phyloP scores from a whole-genome alignment of 176 grass and related monocot species.

The Triticum timopheevii region DNA sequence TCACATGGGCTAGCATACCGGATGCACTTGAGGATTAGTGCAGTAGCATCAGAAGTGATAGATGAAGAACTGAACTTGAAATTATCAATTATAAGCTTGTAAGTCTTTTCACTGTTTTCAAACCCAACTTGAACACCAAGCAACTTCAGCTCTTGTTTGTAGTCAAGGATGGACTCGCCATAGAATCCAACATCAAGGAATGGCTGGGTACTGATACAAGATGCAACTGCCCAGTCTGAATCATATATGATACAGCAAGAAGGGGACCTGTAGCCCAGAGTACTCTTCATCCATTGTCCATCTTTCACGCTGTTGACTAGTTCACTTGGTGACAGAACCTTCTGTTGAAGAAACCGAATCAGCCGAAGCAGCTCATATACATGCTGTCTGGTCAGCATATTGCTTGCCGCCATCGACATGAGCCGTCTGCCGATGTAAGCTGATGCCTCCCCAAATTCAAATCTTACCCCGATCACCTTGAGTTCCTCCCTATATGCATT shows the following conservation, averaged over 20 bases:
- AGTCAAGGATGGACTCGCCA: conserved; percentile 33
- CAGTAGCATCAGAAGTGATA: conserved; percentile 41
- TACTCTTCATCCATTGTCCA: conserved; percentile 56
- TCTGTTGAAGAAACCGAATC: conserved; percentile 57
- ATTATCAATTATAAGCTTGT: conserved; percentile 47
- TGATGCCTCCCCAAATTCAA: conserved; percentile 52
- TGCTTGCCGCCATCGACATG: conserved; percentile 32
- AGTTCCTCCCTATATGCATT: conserved; percentile 48
- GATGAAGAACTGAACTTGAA: conserved; percentile 47
- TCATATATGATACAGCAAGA: conserved; percentile 40
- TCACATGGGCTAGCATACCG: background rate
- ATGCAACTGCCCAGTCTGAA: conserved; percentile 43
- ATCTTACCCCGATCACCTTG: conserved; percentile 50
- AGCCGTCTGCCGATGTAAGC: conserved; percentile 40
- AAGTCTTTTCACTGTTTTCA: conserved; percentile 33
- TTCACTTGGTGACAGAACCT: conserved; percentile 28
- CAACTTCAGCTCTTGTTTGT: conserved; percentile 60
- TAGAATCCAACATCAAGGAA: conserved; percentile 60
- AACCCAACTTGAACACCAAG: conserved; percentile 54
- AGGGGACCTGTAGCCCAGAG: conserved; percentile 34
- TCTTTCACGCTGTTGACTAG: conserved; percentile 48
- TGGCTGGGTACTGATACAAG: conserved; percentile 45
- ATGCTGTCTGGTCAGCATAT: conserved; percentile 38
- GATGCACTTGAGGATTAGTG: conserved; percentile 57
- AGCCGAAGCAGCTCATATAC: conserved; percentile 56